These are phyloP conservation scores for Cucurbita ficifolia DNA, from an alignment of 306 rosid genomes.

Conservation along the genomic window DNA sequence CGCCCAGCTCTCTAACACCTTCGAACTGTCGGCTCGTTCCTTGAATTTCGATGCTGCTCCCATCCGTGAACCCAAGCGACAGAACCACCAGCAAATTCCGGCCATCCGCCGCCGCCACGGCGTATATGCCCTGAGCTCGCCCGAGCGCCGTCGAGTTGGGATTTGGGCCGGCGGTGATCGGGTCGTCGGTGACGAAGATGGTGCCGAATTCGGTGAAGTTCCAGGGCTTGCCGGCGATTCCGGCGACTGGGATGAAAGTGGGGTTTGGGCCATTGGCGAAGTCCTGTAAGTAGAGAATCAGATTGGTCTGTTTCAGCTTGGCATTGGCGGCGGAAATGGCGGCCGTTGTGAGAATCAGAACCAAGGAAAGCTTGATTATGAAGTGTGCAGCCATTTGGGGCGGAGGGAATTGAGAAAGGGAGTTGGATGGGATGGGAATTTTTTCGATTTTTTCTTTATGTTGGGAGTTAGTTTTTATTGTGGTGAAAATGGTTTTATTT, in stretches of 20 bases:
- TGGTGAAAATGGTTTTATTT: not conserved
- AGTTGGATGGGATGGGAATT: not conserved
- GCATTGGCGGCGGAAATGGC: not conserved
- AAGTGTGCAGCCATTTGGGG: not conserved
- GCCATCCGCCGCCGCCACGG: not conserved
- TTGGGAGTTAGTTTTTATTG: not conserved
- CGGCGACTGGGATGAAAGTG: constrained; percentile 8
- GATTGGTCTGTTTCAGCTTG: constrained; percentile 7
- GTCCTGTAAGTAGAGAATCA: constrained; percentile 9
- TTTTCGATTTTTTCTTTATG: not conserved
- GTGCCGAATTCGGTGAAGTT: constrained; percentile 10
- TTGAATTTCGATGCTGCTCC: constrained; percentile 6
- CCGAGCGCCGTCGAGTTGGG: constrained; percentile 1
- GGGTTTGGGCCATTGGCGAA: constrained; percentile 7
- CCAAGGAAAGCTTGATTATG: not conserved
- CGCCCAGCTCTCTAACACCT: not conserved
- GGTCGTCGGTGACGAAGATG: constrained; percentile 6
- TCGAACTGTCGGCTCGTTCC: not conserved
- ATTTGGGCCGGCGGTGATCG: not conserved
- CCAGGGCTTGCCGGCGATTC: constrained; percentile 10
- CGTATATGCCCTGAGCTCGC: constrained; percentile 6
- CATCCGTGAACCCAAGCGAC: constrained; percentile 4
- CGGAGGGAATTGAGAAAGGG: not conserved
- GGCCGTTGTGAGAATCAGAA: not conserved
- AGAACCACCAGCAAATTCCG: not conserved